Base-by-base conservation (phyloP, 805 yeast genomes). In the Lipomyces spencermartinsiae region DNA sequence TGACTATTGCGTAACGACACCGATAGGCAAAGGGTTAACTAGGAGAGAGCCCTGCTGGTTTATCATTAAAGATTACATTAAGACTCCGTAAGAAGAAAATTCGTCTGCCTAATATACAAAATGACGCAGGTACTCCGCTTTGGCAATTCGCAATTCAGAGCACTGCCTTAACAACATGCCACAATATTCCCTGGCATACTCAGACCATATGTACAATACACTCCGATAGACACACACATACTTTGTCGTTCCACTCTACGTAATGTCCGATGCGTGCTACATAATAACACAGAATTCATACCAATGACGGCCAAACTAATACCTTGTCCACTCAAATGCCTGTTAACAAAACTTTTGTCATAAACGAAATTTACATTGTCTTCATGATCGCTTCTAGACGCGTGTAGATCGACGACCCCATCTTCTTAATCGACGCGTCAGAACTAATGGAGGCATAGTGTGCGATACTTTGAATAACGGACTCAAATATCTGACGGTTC, bases 401-500 rank as follows among this genome's bases (percentile, higher is more conserved):
- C 16, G 71, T 61, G 54, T 63, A 66, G 16, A 68, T 46, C 16
- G 69, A 65, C 25, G 61, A 37, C 5, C 70, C 72, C 61, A 69
- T 58, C 60, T 69, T 69, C 56, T 68, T 69, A 53, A 62, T 59
- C n/a, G 71, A 56, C n/a, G 69, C 33, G 58, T 69, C 72, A 10
- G 61, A 31, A 19, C 59, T 68, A 9, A 64, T 69, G 14, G 71
- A 58, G 8, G 65, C 35, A 46, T 69, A 69, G 54, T 69, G 72
- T 1, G 65, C 70, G 10, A 69, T 62, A 34, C 72, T 69, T 55
- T 59, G 72, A 29, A 67, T 6, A 5, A 69, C 53, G 7, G 72
- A 64, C 22, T 69, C 71, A 7, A 69, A 37, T 59, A 69, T 35
- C 16, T 39, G 58, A 3, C 55, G 64, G 57, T 70, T 68, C 51